Percentiles rank a stretch among this genome's conserved stretches.
These are phyloP conservation scores for Suillus bovinus DNA, from an alignment of 768 basidiomycete genomes.

Conservation along the genomic window DNA sequence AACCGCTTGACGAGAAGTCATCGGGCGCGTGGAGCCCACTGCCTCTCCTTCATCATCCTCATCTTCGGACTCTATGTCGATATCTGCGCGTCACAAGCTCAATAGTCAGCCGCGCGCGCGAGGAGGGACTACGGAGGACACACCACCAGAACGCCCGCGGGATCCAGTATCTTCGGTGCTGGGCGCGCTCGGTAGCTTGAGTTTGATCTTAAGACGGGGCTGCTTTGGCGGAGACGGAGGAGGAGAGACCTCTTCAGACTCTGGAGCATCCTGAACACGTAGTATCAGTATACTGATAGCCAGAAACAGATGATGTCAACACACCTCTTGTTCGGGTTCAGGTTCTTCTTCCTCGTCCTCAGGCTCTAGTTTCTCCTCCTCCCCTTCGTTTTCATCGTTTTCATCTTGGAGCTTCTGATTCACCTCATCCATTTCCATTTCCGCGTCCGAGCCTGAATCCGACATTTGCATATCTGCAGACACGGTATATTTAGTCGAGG, in stretches of 20 bases:
- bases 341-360: slow-evolving; percentile 40
- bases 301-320: slow-evolving; percentile 13
- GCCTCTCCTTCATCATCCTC: slow-evolving; percentile 42
- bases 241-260: slow-evolving; percentile 36
- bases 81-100: slow-evolving; percentile 25
- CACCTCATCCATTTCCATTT: slow-evolving; percentile 41
- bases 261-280: slow-evolving; percentile 28
- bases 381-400: slow-evolving; percentile 18
- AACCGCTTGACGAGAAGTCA: slow-evolving; percentile 69
- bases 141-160: slow-evolving; percentile 30
- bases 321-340: slow-evolving; percentile 25
- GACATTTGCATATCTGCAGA: slow-evolving; percentile 26
- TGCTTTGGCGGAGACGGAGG: slow-evolving; percentile 32
- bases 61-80: slow-evolving; percentile 44
- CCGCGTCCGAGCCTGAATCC: slow-evolving; percentile 33
- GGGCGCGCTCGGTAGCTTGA: slow-evolving; percentile 49
- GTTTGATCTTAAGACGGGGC: slow-evolving; percentile 60
- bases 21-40: slow-evolving; percentile 35
- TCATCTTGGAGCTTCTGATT: slow-evolving; percentile 21
- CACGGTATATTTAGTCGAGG: slow-evolving; percentile 4
- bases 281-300: slow-evolving; percentile 22
- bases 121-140: neutral
- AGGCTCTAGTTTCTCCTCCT: slow-evolving; percentile 30
- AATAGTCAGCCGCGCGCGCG: neutral
- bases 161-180: slow-evolving; percentile 33